A percentile compares a stretch with the other conserved stretches of the same genome.
Evolutionary conservation across 495 filamentous ascomycete genomes (phyloP).

Genomic region (Tuber calosporum): DNA sequence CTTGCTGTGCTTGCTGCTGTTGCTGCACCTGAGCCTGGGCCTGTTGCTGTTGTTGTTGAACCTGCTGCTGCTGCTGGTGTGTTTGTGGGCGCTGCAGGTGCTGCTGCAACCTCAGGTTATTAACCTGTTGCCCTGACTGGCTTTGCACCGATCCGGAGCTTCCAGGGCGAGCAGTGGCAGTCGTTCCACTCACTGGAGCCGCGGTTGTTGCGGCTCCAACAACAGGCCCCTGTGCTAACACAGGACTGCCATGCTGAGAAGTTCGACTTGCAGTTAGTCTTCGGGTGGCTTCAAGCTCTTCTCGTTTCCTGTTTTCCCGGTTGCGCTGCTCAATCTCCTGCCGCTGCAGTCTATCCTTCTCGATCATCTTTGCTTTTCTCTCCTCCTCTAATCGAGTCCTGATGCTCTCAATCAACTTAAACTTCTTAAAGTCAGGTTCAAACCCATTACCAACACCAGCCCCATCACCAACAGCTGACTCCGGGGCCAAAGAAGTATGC

Average conservation of each 20-base stretch:
- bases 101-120: constrained; percentile 26
- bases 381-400: constrained; percentile 68
- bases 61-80: constrained; percentile 22
- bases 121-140: constrained; percentile 48
- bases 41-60: constrained; percentile 20
- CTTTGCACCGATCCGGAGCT: constrained; percentile 45
- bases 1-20: constrained; percentile 32
- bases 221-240: constrained; percentile 30
- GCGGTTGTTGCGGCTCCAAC: constrained; percentile 34
- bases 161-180: constrained; percentile 36
- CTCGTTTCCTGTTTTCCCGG: constrained; percentile 42
- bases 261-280: constrained; percentile 40
- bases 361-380: constrained; percentile 58
- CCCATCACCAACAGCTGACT: constrained; percentile 65
- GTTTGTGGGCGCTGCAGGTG: constrained; percentile 34
- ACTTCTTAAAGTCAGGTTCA: constrained; percentile 79
- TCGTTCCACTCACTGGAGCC: constrained; percentile 33
- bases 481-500: constrained; percentile 52
- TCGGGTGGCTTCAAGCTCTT: constrained; percentile 43
- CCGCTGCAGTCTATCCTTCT: constrained; percentile 48
- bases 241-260: constrained; percentile 38
- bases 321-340: constrained; percentile 44
- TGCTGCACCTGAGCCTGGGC: constrained; percentile 26
- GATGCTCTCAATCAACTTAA: constrained; percentile 83
- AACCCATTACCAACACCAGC: constrained; percentile 61